Conservation (phyloP, 495 filamentous ascomycete genomes). For the Pyrenula massariospora region DNA sequence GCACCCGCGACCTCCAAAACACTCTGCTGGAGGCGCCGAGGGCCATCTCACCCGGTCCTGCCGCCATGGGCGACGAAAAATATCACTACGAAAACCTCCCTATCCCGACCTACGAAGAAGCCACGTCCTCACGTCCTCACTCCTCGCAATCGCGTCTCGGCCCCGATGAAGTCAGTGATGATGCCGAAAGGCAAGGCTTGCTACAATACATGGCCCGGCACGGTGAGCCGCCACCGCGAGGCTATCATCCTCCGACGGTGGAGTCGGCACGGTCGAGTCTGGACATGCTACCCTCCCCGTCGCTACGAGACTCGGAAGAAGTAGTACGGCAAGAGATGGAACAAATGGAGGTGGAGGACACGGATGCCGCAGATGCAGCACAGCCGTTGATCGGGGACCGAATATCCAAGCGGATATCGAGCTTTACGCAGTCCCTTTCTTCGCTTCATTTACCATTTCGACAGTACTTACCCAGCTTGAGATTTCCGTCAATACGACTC, state of each 20-base stretch:
- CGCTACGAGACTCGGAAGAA: conserved; percentile 38
- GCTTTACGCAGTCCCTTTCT: conserved; percentile 40
- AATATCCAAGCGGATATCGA: conserved; percentile 44
- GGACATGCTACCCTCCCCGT: conserved; percentile 40
- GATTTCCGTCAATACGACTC: conserved; percentile 20
- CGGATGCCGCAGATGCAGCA: conserved; percentile 28
- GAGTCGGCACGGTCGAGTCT: conserved; percentile 55
- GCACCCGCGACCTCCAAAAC: too few relatives aligned
- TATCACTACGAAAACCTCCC: conserved; percentile 56
- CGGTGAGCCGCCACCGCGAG: conserved; percentile 24
- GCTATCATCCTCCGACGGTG: conserved; percentile 65
- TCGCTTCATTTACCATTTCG: conserved; percentile 42
- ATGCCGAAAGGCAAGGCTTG: conserved; percentile 51
- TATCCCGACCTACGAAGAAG: conserved; percentile 94
- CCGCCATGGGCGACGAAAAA: conserved; percentile 45
- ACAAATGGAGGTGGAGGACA: conserved; percentile 82
- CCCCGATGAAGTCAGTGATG: conserved; percentile 37
- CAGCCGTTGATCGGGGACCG: conserved; percentile 26
- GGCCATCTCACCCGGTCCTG: neutral
- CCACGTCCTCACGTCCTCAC: conserved; percentile 47
- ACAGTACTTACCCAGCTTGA: conserved; percentile 30
- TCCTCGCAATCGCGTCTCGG: conserved; percentile 55
- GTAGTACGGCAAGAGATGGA: conserved; percentile 68
- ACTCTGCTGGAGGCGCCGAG: neutral
- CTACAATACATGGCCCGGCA: conserved; percentile 22